A percentile compares a stretch with the other conserved stretches of the same genome.
phyloP scores from a whole-genome alignment of 2,329 filamentous ascomycete genomes.

The Knoxdaviesia capensis region DNA sequence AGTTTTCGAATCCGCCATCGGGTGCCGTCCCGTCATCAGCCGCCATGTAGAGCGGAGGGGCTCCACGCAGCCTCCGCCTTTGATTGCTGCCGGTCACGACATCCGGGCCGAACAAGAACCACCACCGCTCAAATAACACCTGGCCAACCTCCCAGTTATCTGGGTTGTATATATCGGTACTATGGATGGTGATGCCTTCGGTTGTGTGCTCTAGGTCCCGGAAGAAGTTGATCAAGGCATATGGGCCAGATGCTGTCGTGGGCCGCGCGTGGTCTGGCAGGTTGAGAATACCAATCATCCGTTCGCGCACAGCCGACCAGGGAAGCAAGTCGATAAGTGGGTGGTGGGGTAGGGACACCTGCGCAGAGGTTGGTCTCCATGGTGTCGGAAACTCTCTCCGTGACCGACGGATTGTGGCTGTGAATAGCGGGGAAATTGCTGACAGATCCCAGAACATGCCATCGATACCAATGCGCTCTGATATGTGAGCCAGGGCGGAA shows the following conservation, averaged over 20 bases:
- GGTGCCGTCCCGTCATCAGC: background rate
- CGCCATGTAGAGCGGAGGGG: conserved; percentile 10
- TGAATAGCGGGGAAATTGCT: conserved; percentile 24
- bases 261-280: conserved; percentile 28
- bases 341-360: conserved; percentile 30
- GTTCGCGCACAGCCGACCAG: conserved; percentile 33
- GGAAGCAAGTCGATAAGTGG: conserved; percentile 36
- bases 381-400: conserved; percentile 18
- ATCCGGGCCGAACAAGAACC: conserved; percentile 34
- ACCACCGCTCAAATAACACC: conserved; percentile 37
- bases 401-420: conserved; percentile 3
- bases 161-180: conserved; percentile 25
- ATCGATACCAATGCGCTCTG: conserved; percentile 21
- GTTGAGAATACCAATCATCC: conserved; percentile 27
- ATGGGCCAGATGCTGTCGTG: conserved; percentile 20
- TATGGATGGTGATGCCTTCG: conserved; percentile 30
- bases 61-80: conserved; percentile 25
- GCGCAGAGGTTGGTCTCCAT: conserved; percentile 28
- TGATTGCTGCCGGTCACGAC: conserved; percentile 33
- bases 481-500: conserved; percentile 24
- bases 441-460: conserved; percentile 23
- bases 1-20: background rate
- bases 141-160: conserved; percentile 36
- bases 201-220: conserved; percentile 35
- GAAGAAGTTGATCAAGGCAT: conserved; percentile 28